phyloP scores from a whole-genome alignment of 495 filamentous ascomycete species.

The Ascobolus immersus region DNA sequence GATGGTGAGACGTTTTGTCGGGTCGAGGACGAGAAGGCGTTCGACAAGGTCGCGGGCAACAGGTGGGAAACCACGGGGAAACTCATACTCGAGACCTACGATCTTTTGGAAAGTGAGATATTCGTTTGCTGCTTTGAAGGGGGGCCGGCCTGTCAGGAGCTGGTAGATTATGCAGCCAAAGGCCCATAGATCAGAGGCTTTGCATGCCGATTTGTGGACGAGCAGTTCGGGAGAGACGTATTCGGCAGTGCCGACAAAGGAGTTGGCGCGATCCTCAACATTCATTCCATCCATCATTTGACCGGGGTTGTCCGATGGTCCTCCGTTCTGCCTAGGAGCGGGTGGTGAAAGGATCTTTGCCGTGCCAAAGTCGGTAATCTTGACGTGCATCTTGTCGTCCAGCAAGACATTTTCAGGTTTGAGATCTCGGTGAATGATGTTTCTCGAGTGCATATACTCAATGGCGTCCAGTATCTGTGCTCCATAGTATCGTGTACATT shows the following conservation, averaged over 20 bases:
- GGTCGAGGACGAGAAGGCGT: conserved; percentile 73
- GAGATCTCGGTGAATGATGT: conserved; percentile 88
- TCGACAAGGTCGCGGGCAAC: conserved; percentile 82
- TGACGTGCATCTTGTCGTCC: conserved; percentile 87
- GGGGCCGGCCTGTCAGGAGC: conserved; percentile 70
- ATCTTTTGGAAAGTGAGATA: conserved; percentile 98
- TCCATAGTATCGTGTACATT: conserved; percentile 84
- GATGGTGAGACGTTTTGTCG: conserved; percentile 60
- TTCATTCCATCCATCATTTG: conserved; percentile 8
- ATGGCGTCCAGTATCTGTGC: conserved; percentile 92
- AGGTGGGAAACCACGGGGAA: conserved; percentile 68
- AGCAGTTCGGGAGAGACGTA: conserved; percentile 94
- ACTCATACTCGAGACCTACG: conserved; percentile 76
- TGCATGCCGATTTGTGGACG: conserved; percentile 88
- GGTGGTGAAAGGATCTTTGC: conserved; percentile 67
- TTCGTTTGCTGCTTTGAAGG: conserved; percentile 94
- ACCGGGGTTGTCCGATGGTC: conserved; percentile 12
- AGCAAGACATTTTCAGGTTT: conserved; percentile 95
- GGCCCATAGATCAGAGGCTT: conserved; percentile 94
- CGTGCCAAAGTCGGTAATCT: conserved; percentile 97
- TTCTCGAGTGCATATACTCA: conserved; percentile 90
- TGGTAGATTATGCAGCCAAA: conserved; percentile 99
- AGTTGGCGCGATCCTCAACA: conserved; percentile 40
- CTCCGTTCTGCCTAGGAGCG: conserved; percentile 26
- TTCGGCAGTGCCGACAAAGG: conserved; percentile 94